These are phyloP conservation scores for Aegilops umbellulata DNA, from an alignment of 176 grass and related monocot species.

Conservation along the genomic window DNA sequence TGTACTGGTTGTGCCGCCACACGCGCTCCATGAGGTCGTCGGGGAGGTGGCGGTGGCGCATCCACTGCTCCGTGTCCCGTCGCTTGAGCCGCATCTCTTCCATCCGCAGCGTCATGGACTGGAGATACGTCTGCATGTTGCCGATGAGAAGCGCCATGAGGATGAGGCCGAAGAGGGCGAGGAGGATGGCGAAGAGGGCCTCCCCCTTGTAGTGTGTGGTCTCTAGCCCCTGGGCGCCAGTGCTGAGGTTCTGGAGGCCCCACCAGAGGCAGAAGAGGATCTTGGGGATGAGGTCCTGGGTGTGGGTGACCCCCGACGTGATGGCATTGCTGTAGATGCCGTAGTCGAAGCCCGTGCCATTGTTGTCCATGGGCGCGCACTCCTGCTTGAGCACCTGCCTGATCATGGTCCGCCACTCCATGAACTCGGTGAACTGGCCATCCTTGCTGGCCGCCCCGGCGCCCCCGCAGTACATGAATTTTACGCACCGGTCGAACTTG, in stretches of 20 bases:
- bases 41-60: slow-evolving; percentile 62
- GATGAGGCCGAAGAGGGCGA: slow-evolving; percentile 77
- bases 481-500: slow-evolving; percentile 39
- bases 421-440: slow-evolving; percentile 15
- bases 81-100: slow-evolving; percentile 75
- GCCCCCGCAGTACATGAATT: slow-evolving; percentile 75
- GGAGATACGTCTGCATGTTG: slow-evolving; percentile 94
- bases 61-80: slow-evolving; percentile 69
- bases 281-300: slow-evolving; percentile 41
- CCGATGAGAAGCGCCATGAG: slow-evolving; percentile 97
- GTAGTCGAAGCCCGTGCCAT: slow-evolving; percentile 50
- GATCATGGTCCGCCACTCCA: slow-evolving; percentile 59
- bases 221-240: slow-evolving; percentile 67
- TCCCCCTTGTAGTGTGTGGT: slow-evolving; percentile 78
- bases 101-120: slow-evolving; percentile 57
- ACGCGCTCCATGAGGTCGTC: slow-evolving; percentile 57
- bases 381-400: slow-evolving; percentile 34
- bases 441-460: background rate
- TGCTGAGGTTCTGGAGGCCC: slow-evolving; percentile 91
- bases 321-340: slow-evolving; percentile 72
- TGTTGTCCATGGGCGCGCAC: slow-evolving; percentile 42
- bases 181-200: slow-evolving; percentile 75
- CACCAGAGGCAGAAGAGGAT: slow-evolving; percentile 88
- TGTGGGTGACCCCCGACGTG: slow-evolving; percentile 55
- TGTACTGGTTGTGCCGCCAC: slow-evolving; percentile 70